These are phyloP conservation scores for Acanthamoeba triangularis DNA, from an alignment of 208 protist genomes.

Conservation along the genomic window DNA sequence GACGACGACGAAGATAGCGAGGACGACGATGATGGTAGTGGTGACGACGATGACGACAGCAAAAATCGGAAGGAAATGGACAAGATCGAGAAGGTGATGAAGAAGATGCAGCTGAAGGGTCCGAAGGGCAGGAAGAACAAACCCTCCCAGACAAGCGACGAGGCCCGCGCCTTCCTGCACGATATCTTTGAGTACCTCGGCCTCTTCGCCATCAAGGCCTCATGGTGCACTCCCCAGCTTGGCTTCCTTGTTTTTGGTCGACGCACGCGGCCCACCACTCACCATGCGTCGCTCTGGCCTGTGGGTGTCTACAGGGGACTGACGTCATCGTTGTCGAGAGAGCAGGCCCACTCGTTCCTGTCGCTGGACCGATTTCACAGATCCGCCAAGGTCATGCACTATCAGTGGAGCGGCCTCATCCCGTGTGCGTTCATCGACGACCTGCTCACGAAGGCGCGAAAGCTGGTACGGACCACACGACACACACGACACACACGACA, in stretches of 20 bases:
- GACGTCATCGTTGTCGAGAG: neutral
- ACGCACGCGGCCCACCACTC: neutral
- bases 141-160: neutral
- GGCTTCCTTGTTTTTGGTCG: neutral
- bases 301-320: neutral
- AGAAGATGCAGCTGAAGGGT: neutral
- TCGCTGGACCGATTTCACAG: neutral
- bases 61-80: neutral
- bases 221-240: neutral
- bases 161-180: neutral
- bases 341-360: neutral
- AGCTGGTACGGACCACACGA: neutral
- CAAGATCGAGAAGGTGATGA: neutral
- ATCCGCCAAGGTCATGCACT: neutral
- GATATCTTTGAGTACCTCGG: conserved; percentile 61
- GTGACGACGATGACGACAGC: neutral
- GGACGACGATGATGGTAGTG: neutral
- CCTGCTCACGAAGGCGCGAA: conserved; percentile 21
- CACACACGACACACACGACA: neutral
- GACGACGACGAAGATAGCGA: neutral
- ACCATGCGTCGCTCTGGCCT: neutral
- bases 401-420: conserved; percentile 10
- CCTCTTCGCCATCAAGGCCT: neutral
- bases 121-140: neutral
- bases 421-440: conserved; percentile 14